phyloP scores from a whole-genome alignment of 352 stramenopile species.

The Phytophthora niederhauseri region DNA sequence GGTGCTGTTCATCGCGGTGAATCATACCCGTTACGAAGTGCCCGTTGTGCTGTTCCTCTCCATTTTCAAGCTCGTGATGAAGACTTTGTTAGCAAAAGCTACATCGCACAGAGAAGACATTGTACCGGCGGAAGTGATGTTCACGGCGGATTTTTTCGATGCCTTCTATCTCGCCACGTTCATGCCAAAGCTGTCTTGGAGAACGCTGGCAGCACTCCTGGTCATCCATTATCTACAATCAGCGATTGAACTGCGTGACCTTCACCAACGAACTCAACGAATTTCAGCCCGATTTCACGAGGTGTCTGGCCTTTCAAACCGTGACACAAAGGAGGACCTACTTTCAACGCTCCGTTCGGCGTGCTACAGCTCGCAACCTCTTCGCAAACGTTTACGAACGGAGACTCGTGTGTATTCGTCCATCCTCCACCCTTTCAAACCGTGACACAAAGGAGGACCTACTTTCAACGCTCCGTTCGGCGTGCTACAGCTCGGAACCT shows the following conservation, averaged over 20 bases:
- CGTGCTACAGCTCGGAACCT: no score
- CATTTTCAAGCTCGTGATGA: not conserved
- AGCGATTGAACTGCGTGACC: constrained; percentile 8
- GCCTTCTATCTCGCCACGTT: constrained; percentile 24
- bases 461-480: no score
- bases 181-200: constrained; percentile 13
- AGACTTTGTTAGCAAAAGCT: not conserved
- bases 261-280: constrained; percentile 7
- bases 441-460: no score
- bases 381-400: not conserved
- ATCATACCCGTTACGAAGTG: not conserved
- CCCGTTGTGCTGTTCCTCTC: not conserved
- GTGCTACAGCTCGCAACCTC: not conserved
- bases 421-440: no score
- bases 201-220: constrained; percentile 3
- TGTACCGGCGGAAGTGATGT: not conserved
- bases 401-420: not conserved
- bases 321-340: not conserved
- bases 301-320: not conserved
- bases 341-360: not conserved
- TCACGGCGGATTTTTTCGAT: constrained; percentile 13
- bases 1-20: not conserved
- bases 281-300: constrained; percentile 6
- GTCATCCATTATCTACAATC: constrained; percentile 9
- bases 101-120: constrained; percentile 1